Evolutionary conservation across 768 basidiomycete genomes (phyloP).

Genomic region (Amanita phalloides): DNA sequence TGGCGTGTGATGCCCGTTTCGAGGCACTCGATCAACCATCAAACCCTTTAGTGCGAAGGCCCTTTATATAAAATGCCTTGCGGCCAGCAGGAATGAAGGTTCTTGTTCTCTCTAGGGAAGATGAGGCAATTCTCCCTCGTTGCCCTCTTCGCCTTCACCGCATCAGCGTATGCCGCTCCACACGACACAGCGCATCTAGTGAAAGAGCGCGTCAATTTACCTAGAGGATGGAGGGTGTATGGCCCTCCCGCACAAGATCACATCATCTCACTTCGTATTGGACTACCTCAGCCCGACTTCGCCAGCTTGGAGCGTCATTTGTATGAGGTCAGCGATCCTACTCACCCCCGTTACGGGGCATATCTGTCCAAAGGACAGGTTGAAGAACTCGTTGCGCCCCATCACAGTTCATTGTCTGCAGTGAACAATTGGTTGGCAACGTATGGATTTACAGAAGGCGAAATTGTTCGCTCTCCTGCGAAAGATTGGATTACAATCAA

Average conservation of each 20-base stretch:
- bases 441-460: constrained; percentile 39
- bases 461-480: constrained; percentile 46
- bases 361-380: constrained; percentile 58
- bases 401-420: constrained; percentile 34
- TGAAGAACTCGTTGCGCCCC: constrained; percentile 49
- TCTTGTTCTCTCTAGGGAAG: neutral
- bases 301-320: constrained; percentile 37
- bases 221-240: constrained; percentile 33
- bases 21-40: no score
- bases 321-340: constrained; percentile 48
- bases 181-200: constrained; percentile 16
- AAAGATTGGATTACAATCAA: constrained; percentile 59
- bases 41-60: no score
- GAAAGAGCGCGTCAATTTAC: constrained; percentile 34
- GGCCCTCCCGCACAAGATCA: constrained; percentile 32
- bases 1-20: no score
- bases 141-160: constrained; percentile 12
- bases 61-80: no score
- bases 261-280: constrained; percentile 46
- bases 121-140: neutral
- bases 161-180: constrained; percentile 11
- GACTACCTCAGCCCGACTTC: constrained; percentile 43
- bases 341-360: constrained; percentile 40
- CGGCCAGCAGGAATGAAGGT: neutral
- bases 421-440: constrained; percentile 55